Evolutionary conservation across 2,329 filamentous ascomycete species (phyloP).

Genomic region (Apiospora marii): DNA sequence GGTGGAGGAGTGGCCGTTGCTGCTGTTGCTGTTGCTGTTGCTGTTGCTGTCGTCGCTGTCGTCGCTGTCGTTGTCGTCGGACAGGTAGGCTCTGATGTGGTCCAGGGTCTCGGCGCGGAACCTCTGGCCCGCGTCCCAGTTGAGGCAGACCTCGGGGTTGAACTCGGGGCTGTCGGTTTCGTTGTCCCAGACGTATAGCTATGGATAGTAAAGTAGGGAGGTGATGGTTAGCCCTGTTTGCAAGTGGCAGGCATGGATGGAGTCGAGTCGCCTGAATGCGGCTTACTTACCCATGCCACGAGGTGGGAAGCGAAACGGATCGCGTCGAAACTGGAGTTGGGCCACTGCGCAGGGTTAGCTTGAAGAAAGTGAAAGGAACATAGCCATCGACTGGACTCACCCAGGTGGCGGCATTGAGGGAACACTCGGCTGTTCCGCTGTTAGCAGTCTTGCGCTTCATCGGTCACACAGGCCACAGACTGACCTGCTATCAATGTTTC

Average conservation of each 20-base stretch:
- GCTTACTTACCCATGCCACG: slow-evolving; percentile 29
- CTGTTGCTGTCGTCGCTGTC: background rate
- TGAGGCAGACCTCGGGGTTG: background rate
- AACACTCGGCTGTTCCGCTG: background rate
- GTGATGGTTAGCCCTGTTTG: no score
- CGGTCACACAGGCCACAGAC: no score
- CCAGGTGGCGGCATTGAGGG: background rate
- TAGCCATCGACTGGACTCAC: background rate
- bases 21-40: no score
- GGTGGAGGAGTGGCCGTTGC: no score
- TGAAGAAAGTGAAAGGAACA: background rate
- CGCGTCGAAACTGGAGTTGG: slow-evolving; percentile 27
- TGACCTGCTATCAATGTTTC: no score
- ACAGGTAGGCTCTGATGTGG: slow-evolving; percentile 27
- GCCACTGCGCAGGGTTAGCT: slow-evolving; percentile 22
- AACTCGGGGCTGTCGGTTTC: slow-evolving; percentile 31
- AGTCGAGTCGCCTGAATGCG: no score
- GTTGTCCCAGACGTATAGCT: slow-evolving; percentile 32
- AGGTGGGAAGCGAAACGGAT: slow-evolving; percentile 25
- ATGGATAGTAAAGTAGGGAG: no score
- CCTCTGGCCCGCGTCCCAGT: slow-evolving; percentile 27
- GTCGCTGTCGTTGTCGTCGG: slow-evolving; percentile 10
- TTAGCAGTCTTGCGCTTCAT: background rate
- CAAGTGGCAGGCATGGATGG: no score
- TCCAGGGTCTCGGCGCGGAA: slow-evolving; percentile 26